Evolutionary conservation across 805 yeast genomes (phyloP).

Genomic region (Pichia sporocuriosa): DNA sequence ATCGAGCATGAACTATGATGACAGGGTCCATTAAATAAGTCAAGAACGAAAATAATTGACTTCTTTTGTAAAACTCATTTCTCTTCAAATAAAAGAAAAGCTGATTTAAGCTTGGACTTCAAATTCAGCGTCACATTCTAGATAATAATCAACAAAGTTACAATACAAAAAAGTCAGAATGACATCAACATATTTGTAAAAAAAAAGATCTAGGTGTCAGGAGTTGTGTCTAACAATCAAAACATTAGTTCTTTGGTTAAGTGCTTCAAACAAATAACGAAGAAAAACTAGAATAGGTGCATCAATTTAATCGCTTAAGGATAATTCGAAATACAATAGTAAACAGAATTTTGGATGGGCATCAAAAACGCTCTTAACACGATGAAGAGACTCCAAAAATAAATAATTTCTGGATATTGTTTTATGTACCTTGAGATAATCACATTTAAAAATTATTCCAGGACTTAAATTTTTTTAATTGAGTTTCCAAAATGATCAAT

Average conservation of each 20-base stretch:
- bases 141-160: background rate
- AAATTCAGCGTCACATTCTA: slow-evolving; percentile 6
- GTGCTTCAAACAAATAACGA: background rate
- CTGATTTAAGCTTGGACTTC: background rate
- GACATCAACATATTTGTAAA: no score
- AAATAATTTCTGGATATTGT: slow-evolving; percentile 2
- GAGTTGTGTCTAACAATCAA: slow-evolving; percentile 1
- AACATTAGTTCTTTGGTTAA: slow-evolving; percentile 7
- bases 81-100: background rate
- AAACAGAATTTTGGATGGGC: background rate
- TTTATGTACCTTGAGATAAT: slow-evolving; percentile 8
- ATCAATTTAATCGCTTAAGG: background rate
- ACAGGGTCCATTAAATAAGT: slow-evolving; percentile 4
- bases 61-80: slow-evolving; percentile 8
- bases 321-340: no score
- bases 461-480: no score
- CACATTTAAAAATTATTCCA: background rate
- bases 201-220: slow-evolving; percentile 3
- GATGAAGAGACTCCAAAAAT: slow-evolving; percentile 6
- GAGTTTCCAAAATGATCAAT: no score
- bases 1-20: slow-evolving; percentile 11
- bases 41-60: background rate
- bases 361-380: slow-evolving; percentile 6
- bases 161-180: no score
- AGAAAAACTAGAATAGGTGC: slow-evolving; percentile 11